Evolutionary conservation across 768 basidiomycete species (phyloP).

Genomic region (Calocera cornea): DNA sequence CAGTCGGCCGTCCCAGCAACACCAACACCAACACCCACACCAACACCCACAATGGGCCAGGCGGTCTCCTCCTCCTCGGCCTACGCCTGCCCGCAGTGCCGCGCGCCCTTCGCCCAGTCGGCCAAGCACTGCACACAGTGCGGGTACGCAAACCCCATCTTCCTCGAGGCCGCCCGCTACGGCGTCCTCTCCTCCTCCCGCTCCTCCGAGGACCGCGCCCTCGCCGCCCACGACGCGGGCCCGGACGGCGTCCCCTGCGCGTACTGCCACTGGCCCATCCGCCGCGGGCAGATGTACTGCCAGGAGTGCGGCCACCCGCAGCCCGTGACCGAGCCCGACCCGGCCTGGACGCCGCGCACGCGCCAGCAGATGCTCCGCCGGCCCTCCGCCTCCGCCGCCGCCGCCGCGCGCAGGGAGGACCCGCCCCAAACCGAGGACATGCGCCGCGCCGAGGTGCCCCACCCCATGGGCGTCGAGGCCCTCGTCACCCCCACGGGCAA

Average conservation of each 20-base stretch:
- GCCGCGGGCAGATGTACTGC: background rate
- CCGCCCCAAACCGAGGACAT: background rate
- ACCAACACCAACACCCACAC: background rate
- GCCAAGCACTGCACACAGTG: background rate
- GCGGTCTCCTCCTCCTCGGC: background rate
- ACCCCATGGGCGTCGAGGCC: background rate
- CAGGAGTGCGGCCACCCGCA: background rate
- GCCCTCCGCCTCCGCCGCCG: background rate
- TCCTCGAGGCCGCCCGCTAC: background rate
- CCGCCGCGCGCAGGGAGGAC: background rate
- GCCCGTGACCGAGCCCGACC: background rate
- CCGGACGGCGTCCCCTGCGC: background rate
- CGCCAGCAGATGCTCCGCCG: background rate
- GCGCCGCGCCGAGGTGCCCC: background rate
- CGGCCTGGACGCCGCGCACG: background rate
- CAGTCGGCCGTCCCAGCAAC: background rate
- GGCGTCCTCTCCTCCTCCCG: background rate
- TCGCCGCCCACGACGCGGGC: background rate
- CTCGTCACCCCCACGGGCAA: constrained; percentile 1
- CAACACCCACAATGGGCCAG: background rate
- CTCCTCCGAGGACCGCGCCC: background rate
- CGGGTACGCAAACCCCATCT: constrained; percentile 2
- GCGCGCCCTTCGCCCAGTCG: background rate
- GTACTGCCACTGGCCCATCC: background rate
- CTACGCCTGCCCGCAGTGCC: background rate